Percentiles rank a stretch among this genome's conserved stretches.
Conservation (phyloP, 2,329 filamentous ascomycete species). For the Dryadomyces quercus-mongolicae region DNA sequence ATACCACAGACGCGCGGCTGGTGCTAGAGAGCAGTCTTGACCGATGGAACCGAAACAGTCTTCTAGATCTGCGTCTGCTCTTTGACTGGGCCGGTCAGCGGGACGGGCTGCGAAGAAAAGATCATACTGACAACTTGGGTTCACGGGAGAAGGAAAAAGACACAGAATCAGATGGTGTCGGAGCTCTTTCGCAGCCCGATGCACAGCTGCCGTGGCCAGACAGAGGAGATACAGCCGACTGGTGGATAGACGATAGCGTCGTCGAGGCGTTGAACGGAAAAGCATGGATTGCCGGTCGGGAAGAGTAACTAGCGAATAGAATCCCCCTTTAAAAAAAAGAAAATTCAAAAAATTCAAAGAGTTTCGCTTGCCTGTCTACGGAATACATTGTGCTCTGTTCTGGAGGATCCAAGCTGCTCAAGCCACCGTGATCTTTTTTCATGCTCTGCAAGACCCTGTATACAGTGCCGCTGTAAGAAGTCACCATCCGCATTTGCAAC, state of each 20-base stretch:
- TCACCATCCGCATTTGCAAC: neutral
- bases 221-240: constrained; percentile 23
- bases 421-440: neutral
- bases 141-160: neutral
- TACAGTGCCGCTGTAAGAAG: neutral
- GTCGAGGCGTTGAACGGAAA: constrained; percentile 43
- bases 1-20: constrained; percentile 57
- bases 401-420: neutral
- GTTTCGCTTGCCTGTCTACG: too few relatives aligned
- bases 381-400: too few relatives aligned
- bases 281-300: constrained; percentile 37
- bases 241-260: constrained; percentile 44
- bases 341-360: neutral
- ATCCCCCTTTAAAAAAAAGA: neutral
- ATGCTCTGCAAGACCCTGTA: neutral
- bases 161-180: neutral
- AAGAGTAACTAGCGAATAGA: neutral
- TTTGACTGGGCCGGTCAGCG: constrained; percentile 45
- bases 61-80: constrained; percentile 37
- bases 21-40: constrained; percentile 44
- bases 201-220: neutral
- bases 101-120: constrained; percentile 7
- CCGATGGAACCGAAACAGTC: constrained; percentile 24
- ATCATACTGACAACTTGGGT: neutral
- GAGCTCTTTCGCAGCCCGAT: neutral